Conservation (phyloP, 139 green algal genomes). For the Haematococcus sp. region DNA sequence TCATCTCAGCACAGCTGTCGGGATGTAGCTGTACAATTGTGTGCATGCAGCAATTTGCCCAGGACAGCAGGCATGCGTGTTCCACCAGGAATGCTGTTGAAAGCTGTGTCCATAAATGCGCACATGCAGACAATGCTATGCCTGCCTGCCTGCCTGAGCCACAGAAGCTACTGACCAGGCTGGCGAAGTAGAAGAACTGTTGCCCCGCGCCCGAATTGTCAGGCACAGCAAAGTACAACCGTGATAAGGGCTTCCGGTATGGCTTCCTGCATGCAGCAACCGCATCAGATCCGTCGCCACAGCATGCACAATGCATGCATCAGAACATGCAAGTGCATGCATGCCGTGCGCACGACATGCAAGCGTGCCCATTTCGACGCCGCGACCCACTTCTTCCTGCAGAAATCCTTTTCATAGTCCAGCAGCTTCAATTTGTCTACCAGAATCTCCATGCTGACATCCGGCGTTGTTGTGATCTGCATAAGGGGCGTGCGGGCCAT, state of each 20-base stretch:
- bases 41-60: neutral
- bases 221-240: slow-evolving; percentile 56
- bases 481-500: neutral
- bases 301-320: too few species aligned
- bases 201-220: slow-evolving; percentile 39
- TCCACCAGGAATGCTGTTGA: too few species aligned
- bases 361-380: too few species aligned
- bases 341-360: too few species aligned
- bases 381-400: slow-evolving; percentile 51
- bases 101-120: too few species aligned
- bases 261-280: slow-evolving; percentile 60
- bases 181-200: slow-evolving; percentile 79
- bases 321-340: too few species aligned
- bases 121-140: too few species aligned
- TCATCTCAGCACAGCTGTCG: too few species aligned
- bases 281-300: too few species aligned
- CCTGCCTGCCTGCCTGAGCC: too few species aligned
- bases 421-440: slow-evolving; percentile 77
- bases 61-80: neutral
- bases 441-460: slow-evolving; percentile 62
- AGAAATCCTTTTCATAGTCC: slow-evolving; percentile 76
- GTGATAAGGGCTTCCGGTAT: slow-evolving; percentile 45
- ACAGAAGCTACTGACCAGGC: too few species aligned
- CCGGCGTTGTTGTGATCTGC: slow-evolving; percentile 39
- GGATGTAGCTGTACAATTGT: too few species aligned